phyloP scores from a whole-genome alignment of 73 alveolate species.

The Stentor coeruleus region DNA sequence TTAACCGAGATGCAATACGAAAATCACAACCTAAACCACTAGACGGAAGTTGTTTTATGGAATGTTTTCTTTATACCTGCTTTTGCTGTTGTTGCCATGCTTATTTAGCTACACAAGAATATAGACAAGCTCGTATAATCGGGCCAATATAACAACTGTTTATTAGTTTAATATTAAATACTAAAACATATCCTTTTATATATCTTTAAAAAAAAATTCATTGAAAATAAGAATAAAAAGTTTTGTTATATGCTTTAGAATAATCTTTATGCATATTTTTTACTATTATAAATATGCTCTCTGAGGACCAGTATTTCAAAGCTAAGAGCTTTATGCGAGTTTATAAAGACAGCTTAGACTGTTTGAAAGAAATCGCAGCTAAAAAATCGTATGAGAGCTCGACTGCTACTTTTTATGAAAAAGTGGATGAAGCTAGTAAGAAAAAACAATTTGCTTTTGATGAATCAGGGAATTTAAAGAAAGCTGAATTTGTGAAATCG shows the following conservation, averaged over 20 bases:
- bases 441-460: not conserved
- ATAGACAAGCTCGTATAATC: too few species aligned
- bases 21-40: not conserved
- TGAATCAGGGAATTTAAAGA: not conserved
- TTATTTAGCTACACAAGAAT: not conserved
- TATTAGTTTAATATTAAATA: too few species aligned
- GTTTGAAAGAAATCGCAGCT: not conserved
- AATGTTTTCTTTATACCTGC: not conserved
- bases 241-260: too few species aligned
- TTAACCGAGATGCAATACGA: not conserved
- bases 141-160: too few species aligned
- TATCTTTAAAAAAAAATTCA: too few species aligned
- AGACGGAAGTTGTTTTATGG: not conserved
- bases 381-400: not conserved
- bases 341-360: not conserved
- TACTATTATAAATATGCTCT: too few species aligned
- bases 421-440: not conserved
- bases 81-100: not conserved
- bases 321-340: not conserved
- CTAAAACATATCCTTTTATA: too few species aligned
- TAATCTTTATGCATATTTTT: too few species aligned
- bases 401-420: not conserved
- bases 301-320: not conserved
- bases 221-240: not conserved
- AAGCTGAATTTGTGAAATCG: not conserved